These are phyloP conservation scores for Neurospora discreta DNA, from an alignment of 495 filamentous ascomycete species.

Conservation along the genomic window DNA sequence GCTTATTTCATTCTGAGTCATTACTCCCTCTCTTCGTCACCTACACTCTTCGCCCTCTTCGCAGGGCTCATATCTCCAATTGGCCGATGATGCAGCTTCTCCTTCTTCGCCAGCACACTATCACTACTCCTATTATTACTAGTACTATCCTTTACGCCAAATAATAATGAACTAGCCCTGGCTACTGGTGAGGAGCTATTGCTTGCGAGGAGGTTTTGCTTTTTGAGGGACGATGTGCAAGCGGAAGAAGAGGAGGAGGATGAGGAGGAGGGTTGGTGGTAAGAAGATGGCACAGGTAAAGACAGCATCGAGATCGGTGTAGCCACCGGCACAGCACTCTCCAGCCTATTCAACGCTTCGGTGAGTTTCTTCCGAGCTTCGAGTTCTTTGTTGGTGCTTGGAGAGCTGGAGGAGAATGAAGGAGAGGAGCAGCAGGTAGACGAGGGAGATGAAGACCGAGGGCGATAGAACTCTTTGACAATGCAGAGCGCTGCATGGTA, in stretches of 20 bases:
- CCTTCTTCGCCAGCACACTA: constrained; percentile 10
- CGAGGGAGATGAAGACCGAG: constrained; percentile 14
- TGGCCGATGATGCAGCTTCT: constrained; percentile 18
- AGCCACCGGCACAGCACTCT: not conserved
- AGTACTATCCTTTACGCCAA: not conserved
- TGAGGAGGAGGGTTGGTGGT: too few species aligned
- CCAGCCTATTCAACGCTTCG: constrained; percentile 16
- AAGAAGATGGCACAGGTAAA: too few species aligned
- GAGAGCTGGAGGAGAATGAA: not conserved
- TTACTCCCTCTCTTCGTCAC: not conserved
- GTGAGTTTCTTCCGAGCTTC: constrained; percentile 34
- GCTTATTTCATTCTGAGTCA: not conserved
- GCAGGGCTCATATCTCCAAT: constrained; percentile 25
- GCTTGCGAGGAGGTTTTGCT: not conserved
- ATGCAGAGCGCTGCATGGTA: constrained; percentile 36
- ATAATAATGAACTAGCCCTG: not conserved
- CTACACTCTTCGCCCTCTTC: constrained; percentile 14
- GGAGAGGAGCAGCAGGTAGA: not conserved
- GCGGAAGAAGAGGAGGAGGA: too few species aligned
- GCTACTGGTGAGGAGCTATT: not conserved
- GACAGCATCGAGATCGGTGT: not conserved
- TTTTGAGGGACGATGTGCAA: not conserved
- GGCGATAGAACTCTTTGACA: constrained; percentile 38
- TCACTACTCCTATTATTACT: not conserved
- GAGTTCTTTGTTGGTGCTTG: constrained; percentile 33